phyloP scores from a whole-genome alignment of 257 asterid species.

The Oldenlandia corymbosa region DNA sequence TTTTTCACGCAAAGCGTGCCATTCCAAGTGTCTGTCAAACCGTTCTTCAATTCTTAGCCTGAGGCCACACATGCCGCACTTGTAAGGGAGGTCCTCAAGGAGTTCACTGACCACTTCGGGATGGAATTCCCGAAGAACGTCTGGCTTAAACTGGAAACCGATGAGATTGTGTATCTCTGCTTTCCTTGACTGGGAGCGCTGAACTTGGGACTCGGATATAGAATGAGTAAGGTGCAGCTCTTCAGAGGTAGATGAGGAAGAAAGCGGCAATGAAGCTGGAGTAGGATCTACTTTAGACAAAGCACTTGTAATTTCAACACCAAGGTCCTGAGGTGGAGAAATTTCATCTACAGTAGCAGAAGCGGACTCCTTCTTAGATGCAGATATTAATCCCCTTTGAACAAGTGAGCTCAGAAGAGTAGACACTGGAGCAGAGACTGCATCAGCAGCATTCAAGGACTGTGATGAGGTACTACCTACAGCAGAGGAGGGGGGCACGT shows the following conservation, averaged over 20 bases:
- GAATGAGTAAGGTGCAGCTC: constrained; percentile 28
- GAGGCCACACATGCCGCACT: constrained; percentile 60
- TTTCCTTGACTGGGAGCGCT: constrained; percentile 26
- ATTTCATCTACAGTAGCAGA: constrained; percentile 26
- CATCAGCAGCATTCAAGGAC: constrained; percentile 29
- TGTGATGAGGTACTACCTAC: constrained; percentile 29
- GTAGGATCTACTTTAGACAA: constrained; percentile 33
- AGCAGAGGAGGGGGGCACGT: constrained; percentile 26
- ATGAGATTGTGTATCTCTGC: constrained; percentile 42
- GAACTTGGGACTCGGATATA: constrained; percentile 25
- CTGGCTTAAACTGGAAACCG: constrained; percentile 63
- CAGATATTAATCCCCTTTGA: constrained; percentile 70
- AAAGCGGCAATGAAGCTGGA: constrained; percentile 30
- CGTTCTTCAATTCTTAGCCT: constrained; percentile 51
- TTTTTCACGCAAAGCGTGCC: constrained; percentile 50
- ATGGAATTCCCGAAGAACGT: constrained; percentile 54
- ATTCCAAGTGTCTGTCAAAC: constrained; percentile 72
- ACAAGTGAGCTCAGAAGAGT: constrained; percentile 75
- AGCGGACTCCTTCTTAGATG: constrained; percentile 43
- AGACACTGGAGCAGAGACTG: constrained; percentile 62
- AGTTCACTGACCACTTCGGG: constrained; percentile 56
- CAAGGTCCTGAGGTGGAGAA: constrained; percentile 31
- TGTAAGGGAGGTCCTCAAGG: constrained; percentile 53
- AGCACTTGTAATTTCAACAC: constrained; percentile 31
- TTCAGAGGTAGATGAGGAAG: constrained; percentile 23